phyloP scores from a whole-genome alignment of 2,329 filamentous ascomycete species.

The Paraphaeosphaeria sporulosa region DNA sequence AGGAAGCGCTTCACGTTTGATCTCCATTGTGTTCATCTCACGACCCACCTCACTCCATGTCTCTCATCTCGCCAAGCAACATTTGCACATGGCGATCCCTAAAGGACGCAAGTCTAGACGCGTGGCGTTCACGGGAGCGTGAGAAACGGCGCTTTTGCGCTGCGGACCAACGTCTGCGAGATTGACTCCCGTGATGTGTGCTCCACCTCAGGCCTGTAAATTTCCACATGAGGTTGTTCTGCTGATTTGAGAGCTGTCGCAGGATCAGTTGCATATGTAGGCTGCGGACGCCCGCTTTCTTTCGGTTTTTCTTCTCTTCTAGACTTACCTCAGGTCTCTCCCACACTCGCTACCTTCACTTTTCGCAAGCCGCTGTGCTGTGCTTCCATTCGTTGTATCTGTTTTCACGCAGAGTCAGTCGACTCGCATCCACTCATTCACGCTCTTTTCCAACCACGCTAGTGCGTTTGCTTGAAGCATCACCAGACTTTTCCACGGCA shows the following conservation, averaged over 20 bases:
- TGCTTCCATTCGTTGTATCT: constrained; percentile 33
- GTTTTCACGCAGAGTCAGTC: constrained; percentile 15
- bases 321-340: constrained; percentile 17
- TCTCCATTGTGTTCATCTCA: constrained; percentile 31
- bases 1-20: constrained; percentile 36
- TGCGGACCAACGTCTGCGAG: background rate
- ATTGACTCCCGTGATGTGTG: constrained; percentile 3
- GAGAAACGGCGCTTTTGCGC: background rate
- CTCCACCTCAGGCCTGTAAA: constrained; percentile 13
- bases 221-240: constrained; percentile 12
- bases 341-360: constrained; percentile 10
- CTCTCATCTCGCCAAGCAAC: constrained; percentile 18
- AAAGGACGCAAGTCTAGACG: constrained; percentile 12
- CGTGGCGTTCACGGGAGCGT: constrained; percentile 5
- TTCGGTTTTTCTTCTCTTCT: background rate
- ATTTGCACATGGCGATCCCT: constrained; percentile 4
- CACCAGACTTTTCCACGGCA: constrained; percentile 1
- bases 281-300: background rate
- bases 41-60: constrained; percentile 9
- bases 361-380: constrained; percentile 39
- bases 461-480: constrained; percentile 18
- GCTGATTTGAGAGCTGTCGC: background rate
- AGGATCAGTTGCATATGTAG: constrained; percentile 7
- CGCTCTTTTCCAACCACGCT: constrained; percentile 14
- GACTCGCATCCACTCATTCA: constrained; percentile 22